Conservation (phyloP, 345 rosid genomes). For the Litchi chinensis region DNA sequence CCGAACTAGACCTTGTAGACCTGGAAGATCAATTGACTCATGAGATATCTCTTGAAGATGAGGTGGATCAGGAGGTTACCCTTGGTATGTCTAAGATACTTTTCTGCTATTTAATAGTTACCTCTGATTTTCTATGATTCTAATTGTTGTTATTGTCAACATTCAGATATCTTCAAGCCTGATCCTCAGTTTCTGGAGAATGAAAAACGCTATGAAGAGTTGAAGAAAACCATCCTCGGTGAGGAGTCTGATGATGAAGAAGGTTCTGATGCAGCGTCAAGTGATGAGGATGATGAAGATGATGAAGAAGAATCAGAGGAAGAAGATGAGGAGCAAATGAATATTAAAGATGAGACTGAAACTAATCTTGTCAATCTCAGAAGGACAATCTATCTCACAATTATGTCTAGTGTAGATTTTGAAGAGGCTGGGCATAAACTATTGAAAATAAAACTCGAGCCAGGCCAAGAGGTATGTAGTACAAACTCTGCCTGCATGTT, state of each 20-base stretch:
- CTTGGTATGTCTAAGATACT: slow-evolving; percentile 59
- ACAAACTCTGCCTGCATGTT: slow-evolving; percentile 8
- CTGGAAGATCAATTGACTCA: slow-evolving; percentile 84
- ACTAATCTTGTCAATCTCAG: slow-evolving; percentile 95
- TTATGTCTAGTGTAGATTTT: slow-evolving; percentile 98
- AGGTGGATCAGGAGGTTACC: slow-evolving; percentile 66
- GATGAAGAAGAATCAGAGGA: slow-evolving; percentile 62
- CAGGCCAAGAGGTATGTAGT: slow-evolving; percentile 89
- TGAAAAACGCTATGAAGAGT: slow-evolving; percentile 82
- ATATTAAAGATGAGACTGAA: slow-evolving; percentile 90
- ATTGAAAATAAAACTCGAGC: slow-evolving; percentile 89
- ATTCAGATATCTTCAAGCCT: slow-evolving; percentile 69
- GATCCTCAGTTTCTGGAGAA: slow-evolving; percentile 85
- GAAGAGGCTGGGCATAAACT: slow-evolving; percentile 99
- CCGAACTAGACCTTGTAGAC: slow-evolving; percentile 90
- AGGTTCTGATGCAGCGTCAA: slow-evolving; percentile 68
- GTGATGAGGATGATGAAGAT: slow-evolving; percentile 57
- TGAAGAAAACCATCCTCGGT: slow-evolving; percentile 87
- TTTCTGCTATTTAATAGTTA: slow-evolving; percentile 9
- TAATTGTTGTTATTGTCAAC: slow-evolving; percentile 3
- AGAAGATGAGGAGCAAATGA: slow-evolving; percentile 75
- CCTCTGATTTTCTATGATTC: slow-evolving; percentile 14
- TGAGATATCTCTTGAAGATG: slow-evolving; percentile 80
- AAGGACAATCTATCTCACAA: slow-evolving; percentile 92
- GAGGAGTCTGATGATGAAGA: slow-evolving; percentile 86